Evolutionary conservation across 495 filamentous ascomycete species (phyloP).

Genomic region (Aspergillus leporis): DNA sequence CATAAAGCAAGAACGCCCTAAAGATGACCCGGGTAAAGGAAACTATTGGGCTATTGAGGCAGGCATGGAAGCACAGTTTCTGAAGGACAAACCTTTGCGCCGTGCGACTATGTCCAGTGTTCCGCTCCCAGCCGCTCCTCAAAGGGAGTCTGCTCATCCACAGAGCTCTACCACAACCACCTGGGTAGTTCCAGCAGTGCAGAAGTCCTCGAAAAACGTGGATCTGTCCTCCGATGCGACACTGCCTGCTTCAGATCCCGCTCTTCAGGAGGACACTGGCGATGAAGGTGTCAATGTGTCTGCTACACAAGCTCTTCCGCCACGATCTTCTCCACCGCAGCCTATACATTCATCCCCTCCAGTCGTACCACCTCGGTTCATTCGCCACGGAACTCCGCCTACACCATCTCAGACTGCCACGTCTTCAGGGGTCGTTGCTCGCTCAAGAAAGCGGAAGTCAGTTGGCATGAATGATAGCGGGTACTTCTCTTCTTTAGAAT

Average conservation of each 20-base stretch:
- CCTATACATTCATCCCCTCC: conserved; percentile 88
- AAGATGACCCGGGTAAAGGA: conserved; percentile 98
- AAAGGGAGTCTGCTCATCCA: conserved; percentile 32
- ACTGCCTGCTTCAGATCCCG: conserved; percentile 80
- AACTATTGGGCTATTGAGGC: conserved; percentile 93
- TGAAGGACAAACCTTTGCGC: conserved; percentile 76
- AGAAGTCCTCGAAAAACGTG: conserved; percentile 30
- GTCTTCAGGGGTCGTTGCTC: conserved; percentile 56
- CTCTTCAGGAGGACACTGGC: conserved; percentile 62
- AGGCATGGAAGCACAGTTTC: conserved; percentile 84
- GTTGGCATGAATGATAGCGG: conserved; percentile 89
- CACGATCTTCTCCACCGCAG: conserved; percentile 61
- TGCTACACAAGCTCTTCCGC: conserved; percentile 32
- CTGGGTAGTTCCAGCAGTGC: conserved; percentile 37
- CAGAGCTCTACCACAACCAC: conserved; percentile 36
- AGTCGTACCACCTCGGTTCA: conserved; percentile 60
- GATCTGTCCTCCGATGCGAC: conserved; percentile 95
- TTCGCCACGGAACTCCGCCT: conserved; percentile 74
- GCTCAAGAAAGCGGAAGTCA: conserved; percentile 68
- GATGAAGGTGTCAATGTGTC: conserved; percentile 44
- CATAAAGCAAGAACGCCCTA: conserved; percentile 90
- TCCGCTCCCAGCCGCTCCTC: conserved; percentile 40
- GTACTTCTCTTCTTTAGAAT: conserved; percentile 97
- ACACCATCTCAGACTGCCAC: conserved; percentile 57
- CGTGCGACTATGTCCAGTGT: conserved; percentile 53